A percentile compares a stretch with the other conserved stretches of the same genome.
Conservation (phyloP, 2,329 filamentous ascomycete species). For the Penicillium sp. region DNA sequence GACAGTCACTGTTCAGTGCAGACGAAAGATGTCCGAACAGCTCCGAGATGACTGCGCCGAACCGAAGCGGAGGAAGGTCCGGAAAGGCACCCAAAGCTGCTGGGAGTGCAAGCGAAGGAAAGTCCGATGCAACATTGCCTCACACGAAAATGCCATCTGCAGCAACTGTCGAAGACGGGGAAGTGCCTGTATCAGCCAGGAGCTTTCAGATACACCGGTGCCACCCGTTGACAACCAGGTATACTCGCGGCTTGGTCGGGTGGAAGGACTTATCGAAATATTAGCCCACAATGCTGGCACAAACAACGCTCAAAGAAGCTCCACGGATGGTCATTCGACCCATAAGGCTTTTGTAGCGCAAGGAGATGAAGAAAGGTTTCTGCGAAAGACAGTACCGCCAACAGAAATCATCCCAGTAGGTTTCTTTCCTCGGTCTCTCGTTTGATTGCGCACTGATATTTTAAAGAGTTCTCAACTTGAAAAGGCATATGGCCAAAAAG, state of each 20-base stretch:
- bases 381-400: background rate
- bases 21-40: background rate
- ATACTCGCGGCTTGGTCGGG: slow-evolving; percentile 11
- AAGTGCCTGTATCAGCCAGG: slow-evolving; percentile 49
- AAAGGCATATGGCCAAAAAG: background rate
- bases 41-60: background rate
- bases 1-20: background rate
- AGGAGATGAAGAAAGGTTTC: background rate
- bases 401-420: background rate
- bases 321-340: background rate
- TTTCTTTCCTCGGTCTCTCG: no score
- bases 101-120: slow-evolving; percentile 26
- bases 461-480: background rate
- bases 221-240: slow-evolving; percentile 17
- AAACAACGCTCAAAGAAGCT: background rate
- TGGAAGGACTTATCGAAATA: slow-evolving; percentile 27
- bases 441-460: background rate
- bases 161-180: slow-evolving; percentile 29
- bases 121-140: slow-evolving; percentile 32
- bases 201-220: slow-evolving; percentile 42
- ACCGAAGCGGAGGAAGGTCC: slow-evolving; percentile 21
- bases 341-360: background rate
- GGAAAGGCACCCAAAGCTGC: slow-evolving; percentile 6
- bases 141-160: slow-evolving; percentile 21
- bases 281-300: background rate